Evolutionary conservation across 345 rosid genomes (phyloP), one percentile per base, ranked within the genome.

Genomic region (Bruguiera parviflora): DNA sequence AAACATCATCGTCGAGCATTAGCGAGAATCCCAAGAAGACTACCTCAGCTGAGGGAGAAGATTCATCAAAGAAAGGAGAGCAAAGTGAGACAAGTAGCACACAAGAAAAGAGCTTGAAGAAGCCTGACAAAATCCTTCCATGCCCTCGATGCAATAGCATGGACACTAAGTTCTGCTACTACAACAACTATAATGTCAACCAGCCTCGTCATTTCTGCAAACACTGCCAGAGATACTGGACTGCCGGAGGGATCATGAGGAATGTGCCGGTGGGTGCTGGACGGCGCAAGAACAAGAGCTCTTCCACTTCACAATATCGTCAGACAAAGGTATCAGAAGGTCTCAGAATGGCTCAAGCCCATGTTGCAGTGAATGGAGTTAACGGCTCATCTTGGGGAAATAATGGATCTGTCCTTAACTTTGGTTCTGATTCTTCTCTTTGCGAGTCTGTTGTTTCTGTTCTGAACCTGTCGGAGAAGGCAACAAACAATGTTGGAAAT

Each of bases 11-110:
- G 73, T 59, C 79, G 1, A 81, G 61, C 63, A 72, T 47, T 27
- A 74, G 71, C 57, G 77, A 80, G 60, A 68, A 47, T 22, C 81
- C 68, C 6, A 69, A 76, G 74, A 69, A 76, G 74, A 69, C 82
- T 62, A 63, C 55, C 8, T 74, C 84, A 27, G 75, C 46, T 31
- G 77, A 73, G 61, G 27, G 63, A 58, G 79, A 82, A 69, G 63
- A 56, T 72, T 78, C 85, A 63, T 75, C 83, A 21, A 67, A 75
- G 70, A 81, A 73, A 20, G 85, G 63, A 72, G 87, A 82, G 59
- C 84, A 78, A 35, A 74, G 83, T 49, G 89, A 82, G 64, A 72
- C 80, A 28, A 84, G 76, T 74, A 67, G 16, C 64, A 76, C 83
- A 13, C 86, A 59, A 59, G 76, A 75, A 55, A 83, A 82, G 5